Base-by-base conservation (phyloP, 257 asterid genomes). In the Fraxinus excelsior region DNA sequence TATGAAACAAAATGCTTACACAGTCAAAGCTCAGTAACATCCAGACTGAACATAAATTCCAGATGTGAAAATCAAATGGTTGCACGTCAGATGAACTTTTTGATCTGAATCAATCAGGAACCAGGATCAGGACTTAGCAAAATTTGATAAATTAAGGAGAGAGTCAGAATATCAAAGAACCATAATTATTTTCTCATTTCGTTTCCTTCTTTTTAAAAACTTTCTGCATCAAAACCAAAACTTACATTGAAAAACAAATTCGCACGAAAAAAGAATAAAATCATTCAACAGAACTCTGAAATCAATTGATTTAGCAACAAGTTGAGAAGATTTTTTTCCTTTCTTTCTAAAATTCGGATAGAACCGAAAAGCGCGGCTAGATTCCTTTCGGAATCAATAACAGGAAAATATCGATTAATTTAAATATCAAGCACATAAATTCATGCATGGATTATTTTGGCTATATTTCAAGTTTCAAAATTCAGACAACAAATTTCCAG, bases 321-420 rank as follows among this genome's bases (percentile, higher is more conserved):
- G 26, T 75, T 53, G 26, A n/a, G 49, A 76, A 42, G 82, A 79
- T 79, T 80, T 78, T 34, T 42, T 62, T n/a, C n/a, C 28, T 58
- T 58, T 32, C 35, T 12, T 3, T 26, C 21, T 26, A 11, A 10
- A 6, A 62, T 11, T 25, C 35, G 18, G 68, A 62, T 25, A 62
- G 35, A 62, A 62, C 28, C 68, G n/a, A 62, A 5, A 26, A 25
- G 35, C 68, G 12, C 35, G 4, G 14, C 66, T 58, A 21, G 66
- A 58, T 58, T 23, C 31, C 68, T 62, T 26, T 13, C 65, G 26
- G 68, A 23, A 62, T 62, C 8, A 62, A 62, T 3, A 58, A 58
- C 5, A n/a, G 13, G 7, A 7, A 64, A 37, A 44, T 44, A 82
- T 32, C 1, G 23, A 35, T 28, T 51, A 51, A 29, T 40, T 65